Conservation (phyloP, 2,329 filamentous ascomycete genomes). For the Beauveria rudraprayagi region DNA sequence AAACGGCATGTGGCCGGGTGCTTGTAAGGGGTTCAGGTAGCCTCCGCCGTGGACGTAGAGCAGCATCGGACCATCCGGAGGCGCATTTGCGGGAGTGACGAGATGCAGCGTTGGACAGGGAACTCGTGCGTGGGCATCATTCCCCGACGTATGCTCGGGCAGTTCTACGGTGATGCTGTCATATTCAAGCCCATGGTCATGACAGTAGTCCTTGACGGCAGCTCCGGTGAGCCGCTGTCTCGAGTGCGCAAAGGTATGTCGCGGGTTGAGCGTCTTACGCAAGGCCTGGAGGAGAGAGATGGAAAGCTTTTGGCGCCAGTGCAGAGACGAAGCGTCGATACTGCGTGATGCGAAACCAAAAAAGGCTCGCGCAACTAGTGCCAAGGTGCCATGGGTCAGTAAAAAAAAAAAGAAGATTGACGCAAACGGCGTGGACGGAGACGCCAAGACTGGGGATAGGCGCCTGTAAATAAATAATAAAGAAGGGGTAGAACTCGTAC, state of each 20-base stretch:
- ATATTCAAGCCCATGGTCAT: not conserved
- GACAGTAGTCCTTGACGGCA: not conserved
- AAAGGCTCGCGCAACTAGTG: not conserved
- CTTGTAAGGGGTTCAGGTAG: not conserved
- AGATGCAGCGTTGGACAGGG: not conserved
- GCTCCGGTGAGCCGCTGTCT: not conserved
- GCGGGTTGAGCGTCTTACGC: not conserved
- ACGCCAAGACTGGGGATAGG: not conserved
- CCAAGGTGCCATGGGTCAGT: not conserved
- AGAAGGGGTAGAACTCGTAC: not conserved
- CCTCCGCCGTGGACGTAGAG: not conserved
- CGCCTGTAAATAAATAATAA: not conserved
- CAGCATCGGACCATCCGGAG: not conserved
- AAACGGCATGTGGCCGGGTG: not conserved
- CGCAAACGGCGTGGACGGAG: not conserved
- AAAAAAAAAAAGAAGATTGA: too few relatives aligned
- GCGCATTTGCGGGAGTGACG: not conserved
- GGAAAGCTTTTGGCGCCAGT: not conserved
- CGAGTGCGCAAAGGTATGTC: not conserved
- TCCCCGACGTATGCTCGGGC: not conserved
- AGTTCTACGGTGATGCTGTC: not conserved
- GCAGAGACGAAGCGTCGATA: not conserved
- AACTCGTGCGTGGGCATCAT: too few relatives aligned
- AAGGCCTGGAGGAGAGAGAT: not conserved
- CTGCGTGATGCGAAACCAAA: not conserved